phyloP scores from a whole-genome alignment of 176 grass and related monocot genomes.

The Areca catechu region DNA sequence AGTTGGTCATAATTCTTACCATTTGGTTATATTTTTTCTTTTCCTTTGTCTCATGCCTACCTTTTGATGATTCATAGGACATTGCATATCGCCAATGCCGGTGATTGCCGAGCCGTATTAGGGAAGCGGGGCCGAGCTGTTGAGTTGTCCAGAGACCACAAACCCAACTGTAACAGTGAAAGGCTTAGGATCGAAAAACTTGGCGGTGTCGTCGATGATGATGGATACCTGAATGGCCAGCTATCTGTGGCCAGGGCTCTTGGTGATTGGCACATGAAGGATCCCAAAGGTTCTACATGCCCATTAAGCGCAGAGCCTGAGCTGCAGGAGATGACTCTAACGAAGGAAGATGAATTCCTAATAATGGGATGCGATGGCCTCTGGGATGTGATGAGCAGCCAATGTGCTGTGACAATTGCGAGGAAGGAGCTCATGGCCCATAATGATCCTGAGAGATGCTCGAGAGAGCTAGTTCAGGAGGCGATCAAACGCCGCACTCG shows the following conservation, averaged over 20 bases:
- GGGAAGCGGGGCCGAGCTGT: not conserved
- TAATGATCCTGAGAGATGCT: slow-evolving; percentile 20
- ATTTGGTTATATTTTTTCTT: too few species aligned
- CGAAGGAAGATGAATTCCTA: slow-evolving; percentile 84
- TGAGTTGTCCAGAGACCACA: not conserved
- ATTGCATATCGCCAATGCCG: not conserved
- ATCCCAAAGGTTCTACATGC: slow-evolving; percentile 51
- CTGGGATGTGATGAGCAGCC: slow-evolving; percentile 26
- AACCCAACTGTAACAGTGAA: slow-evolving; percentile 31
- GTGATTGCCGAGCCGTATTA: not conserved
- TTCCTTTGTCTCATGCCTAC: too few species aligned
- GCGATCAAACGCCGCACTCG: slow-evolving; percentile 53
- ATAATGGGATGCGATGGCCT: slow-evolving; percentile 65
- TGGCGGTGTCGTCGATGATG: slow-evolving; percentile 56
- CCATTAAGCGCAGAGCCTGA: slow-evolving; percentile 75
- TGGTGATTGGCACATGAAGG: slow-evolving; percentile 95
- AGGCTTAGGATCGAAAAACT: slow-evolving; percentile 75
- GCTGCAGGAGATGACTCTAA: slow-evolving; percentile 55
- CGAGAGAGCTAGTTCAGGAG: slow-evolving; percentile 40
- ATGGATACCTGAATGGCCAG: slow-evolving; percentile 32
- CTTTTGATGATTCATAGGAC: not conserved
- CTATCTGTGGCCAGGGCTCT: slow-evolving; percentile 44
- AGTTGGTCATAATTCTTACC: too few species aligned
- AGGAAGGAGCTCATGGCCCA: slow-evolving; percentile 67
- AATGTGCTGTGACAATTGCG: slow-evolving; percentile 74